Base-by-base conservation (phyloP, 768 basidiomycete genomes). In the Mycena metata region DNA sequence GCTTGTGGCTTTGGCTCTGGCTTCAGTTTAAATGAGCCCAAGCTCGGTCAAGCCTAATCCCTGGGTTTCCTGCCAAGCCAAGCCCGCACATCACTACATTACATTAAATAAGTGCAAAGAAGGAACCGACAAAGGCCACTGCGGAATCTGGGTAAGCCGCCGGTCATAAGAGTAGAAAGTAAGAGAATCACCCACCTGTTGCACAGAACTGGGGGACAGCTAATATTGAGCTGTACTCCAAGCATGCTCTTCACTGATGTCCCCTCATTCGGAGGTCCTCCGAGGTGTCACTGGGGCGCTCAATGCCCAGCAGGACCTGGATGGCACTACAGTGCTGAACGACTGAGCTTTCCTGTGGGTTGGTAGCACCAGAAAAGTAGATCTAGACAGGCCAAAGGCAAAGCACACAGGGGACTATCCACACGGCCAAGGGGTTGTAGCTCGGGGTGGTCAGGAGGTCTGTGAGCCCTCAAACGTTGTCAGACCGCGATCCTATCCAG, bases 41-140 rank as follows among this genome's bases (percentile, higher is more conserved):
- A n/a, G n/a, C n/a, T n/a, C n/a, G n/a, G n/a, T n/a, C n/a, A n/a
- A n/a, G n/a, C n/a, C n/a, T n/a, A n/a, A n/a, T n/a, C n/a, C n/a
- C n/a, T n/a, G n/a, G n/a, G n/a, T n/a, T n/a, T n/a, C n/a, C n/a
- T n/a, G n/a, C n/a, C n/a, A n/a, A n/a, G n/a, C n/a, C n/a, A n/a
- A n/a, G n/a, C n/a, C n/a, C n/a, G n/a, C n/a, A n/a, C n/a, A n/a
- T n/a, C n/a, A n/a, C n/a, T n/a, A n/a, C n/a, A n/a, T n/a, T n/a
- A n/a, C n/a, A n/a, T n/a, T n/a, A n/a, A n/a, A n/a, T 24, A 95
- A 85, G 74, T 90, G 82, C 71, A 90, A 91, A 90, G 79, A 96
- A 96, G n/a, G 94, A 91, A 7, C 96, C 96, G 55, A 98, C 82
- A 79, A 98, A 94, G 2, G 95, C 93, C 95, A 96, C 70, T 71